Evolutionary conservation across 1,139 yeast genomes (phyloP).

Genomic region (Fermentozyma sake): DNA sequence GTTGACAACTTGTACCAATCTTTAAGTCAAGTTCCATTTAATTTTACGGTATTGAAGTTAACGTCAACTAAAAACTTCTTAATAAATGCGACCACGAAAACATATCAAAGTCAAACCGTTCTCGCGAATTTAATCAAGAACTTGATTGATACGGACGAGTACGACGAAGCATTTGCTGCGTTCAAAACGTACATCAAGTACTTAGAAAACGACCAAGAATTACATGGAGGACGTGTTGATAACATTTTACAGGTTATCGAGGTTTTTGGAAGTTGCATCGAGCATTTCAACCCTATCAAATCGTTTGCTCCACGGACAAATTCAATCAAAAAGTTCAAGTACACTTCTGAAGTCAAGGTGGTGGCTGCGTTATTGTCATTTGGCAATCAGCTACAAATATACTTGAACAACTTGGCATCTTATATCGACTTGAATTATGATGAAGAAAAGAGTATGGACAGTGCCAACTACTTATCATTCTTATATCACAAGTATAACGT

Average conservation of each 20-base stretch:
- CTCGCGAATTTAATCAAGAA: constrained; percentile 30
- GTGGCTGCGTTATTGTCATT: constrained; percentile 16
- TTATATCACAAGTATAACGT: constrained; percentile 35
- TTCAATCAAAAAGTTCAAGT: constrained; percentile 20
- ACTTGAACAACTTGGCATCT: constrained; percentile 21
- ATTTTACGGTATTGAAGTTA: constrained; percentile 20
- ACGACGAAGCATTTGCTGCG: constrained; percentile 44
- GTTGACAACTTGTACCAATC: constrained; percentile 33
- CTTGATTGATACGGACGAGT: constrained; percentile 33
- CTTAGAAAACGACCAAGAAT: constrained; percentile 31
- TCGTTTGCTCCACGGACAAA: constrained; percentile 16
- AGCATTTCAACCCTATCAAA: constrained; percentile 35
- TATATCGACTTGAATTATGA: constrained; percentile 26
- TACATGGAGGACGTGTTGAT: constrained; percentile 26
- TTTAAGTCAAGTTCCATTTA: constrained; percentile 20
- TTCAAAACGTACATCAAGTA: constrained; percentile 35
- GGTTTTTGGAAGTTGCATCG: constrained; percentile 31
- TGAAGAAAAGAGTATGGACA: constrained; percentile 5
- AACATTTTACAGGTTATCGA: constrained; percentile 37
- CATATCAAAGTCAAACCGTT: constrained; percentile 37
- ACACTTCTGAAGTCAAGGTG: constrained; percentile 20
- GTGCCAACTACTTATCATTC: constrained; percentile 25
- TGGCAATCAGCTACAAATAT: constrained; percentile 17
- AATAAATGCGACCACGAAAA: constrained; percentile 26
- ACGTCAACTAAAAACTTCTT: constrained; percentile 29